Conservation (phyloP, 148 eudicot species). For the Rheum nobile region DNA sequence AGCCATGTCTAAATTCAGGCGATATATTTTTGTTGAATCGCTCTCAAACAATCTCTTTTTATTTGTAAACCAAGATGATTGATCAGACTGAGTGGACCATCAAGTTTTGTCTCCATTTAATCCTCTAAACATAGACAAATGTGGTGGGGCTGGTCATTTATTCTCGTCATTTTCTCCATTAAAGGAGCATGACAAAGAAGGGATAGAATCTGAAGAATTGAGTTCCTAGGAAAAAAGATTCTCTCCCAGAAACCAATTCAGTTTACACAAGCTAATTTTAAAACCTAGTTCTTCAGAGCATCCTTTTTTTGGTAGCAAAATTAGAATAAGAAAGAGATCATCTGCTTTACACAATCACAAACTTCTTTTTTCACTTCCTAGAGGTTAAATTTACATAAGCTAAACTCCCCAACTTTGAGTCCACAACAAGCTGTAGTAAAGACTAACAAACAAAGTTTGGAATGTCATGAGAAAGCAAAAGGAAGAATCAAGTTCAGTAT, state of each 20-base stretch:
- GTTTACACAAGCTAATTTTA: background rate
- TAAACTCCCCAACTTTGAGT: background rate
- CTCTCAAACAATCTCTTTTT: background rate
- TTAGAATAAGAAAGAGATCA: background rate
- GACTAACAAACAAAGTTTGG: background rate
- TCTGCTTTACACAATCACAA: background rate
- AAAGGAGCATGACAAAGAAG: background rate
- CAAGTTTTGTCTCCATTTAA: background rate
- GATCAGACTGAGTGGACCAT: background rate
- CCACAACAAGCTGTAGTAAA: background rate
- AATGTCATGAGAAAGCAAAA: too few relatives aligned
- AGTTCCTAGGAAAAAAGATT: too few relatives aligned
- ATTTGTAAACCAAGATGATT: background rate
- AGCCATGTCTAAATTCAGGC: too few relatives aligned
- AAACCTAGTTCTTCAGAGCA: background rate
- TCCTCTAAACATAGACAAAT: background rate
- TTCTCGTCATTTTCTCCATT: background rate
- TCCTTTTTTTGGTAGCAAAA: background rate
- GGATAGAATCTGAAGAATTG: background rate
- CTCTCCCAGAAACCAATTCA: background rate
- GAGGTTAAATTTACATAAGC: background rate
- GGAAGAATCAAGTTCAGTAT: background rate
- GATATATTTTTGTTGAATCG: background rate
- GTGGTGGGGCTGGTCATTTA: background rate
- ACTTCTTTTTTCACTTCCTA: background rate